Percentiles rank a stretch among this genome's conserved stretches.
phyloP scores from a whole-genome alignment of 2,329 filamentous ascomycete genomes.

The Fusarium pseudoanthophilum region DNA sequence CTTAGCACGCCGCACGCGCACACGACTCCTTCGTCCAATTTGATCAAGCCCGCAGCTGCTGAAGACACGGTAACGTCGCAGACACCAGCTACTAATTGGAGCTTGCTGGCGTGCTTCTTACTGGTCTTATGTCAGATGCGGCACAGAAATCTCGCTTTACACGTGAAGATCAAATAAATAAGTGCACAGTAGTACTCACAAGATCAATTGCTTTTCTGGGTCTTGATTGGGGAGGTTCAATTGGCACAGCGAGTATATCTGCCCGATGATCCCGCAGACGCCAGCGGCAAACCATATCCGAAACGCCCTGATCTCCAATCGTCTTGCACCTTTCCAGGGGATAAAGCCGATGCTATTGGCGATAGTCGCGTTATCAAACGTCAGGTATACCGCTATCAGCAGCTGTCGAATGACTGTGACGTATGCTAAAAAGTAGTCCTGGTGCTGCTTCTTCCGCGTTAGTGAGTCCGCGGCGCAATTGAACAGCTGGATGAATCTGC shows the following conservation, averaged over 20 bases:
- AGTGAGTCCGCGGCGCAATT: background rate
- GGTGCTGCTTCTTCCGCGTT: background rate
- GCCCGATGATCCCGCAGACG: background rate
- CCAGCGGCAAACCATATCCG: conserved; percentile 19
- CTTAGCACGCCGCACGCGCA: conserved; percentile 13
- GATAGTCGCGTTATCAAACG: conserved; percentile 17
- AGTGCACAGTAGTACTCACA: background rate
- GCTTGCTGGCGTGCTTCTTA: background rate
- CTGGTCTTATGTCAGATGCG: conserved; percentile 23
- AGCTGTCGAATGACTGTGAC: conserved; percentile 18
- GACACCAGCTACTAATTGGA: background rate
- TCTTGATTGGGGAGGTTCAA: background rate
- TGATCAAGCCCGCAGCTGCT: conserved; percentile 10
- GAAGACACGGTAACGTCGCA: conserved; percentile 24
- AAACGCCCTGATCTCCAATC: conserved; percentile 5
- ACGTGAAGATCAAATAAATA: background rate
- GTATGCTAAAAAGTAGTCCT: conserved; percentile 11
- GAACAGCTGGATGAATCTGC: conserved; percentile 7
- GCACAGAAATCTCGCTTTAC: background rate
- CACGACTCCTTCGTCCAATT: conserved; percentile 16
- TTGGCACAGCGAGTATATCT: conserved; percentile 19
- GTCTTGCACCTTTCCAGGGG: conserved; percentile 18
- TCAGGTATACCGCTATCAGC: conserved; percentile 12
- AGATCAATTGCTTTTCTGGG: background rate
- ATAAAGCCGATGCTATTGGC: conserved; percentile 27